Evolutionary conservation across 352 stramenopile genomes (phyloP).

Genomic region (Globisporangium lucens): DNA sequence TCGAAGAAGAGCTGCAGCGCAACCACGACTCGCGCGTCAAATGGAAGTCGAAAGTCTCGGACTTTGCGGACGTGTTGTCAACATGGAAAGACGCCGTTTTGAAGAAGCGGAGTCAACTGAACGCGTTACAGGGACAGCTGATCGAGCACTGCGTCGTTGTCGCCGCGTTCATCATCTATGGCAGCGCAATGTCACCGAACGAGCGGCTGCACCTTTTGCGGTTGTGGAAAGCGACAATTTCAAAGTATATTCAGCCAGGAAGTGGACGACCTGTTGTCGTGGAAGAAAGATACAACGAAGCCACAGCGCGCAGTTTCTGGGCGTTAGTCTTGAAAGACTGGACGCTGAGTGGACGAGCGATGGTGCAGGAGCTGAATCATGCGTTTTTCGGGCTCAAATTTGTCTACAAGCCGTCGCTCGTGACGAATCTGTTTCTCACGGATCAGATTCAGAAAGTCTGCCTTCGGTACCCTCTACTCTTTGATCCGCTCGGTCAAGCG

Average conservation of each 20-base stretch:
- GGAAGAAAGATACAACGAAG: neutral
- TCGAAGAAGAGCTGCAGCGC: conserved; percentile 49
- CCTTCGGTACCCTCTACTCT: conserved; percentile 43
- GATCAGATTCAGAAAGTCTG: conserved; percentile 44
- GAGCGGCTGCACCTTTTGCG: conserved; percentile 23
- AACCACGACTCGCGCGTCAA: conserved; percentile 41
- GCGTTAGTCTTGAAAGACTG: conserved; percentile 24
- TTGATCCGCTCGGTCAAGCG: conserved; percentile 43
- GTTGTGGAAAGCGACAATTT: conserved; percentile 22
- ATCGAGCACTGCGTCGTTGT: conserved; percentile 35
- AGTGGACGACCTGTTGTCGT: conserved; percentile 1
- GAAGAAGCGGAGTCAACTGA: conserved; percentile 20
- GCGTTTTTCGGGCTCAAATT: conserved; percentile 27
- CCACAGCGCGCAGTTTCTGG: conserved; percentile 6
- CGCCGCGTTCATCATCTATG: conserved; percentile 31
- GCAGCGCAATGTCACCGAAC: conserved; percentile 20
- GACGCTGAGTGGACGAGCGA: conserved; percentile 23
- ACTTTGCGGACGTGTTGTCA: conserved; percentile 38
- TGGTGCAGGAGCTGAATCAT: conserved; percentile 29
- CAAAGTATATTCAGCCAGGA: neutral
- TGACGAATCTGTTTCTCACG: conserved; percentile 47
- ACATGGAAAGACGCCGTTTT: conserved; percentile 32
- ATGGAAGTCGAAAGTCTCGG: conserved; percentile 37
- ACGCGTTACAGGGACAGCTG: conserved; percentile 27
- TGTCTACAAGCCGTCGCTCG: conserved; percentile 21